phyloP scores from a whole-genome alignment of 129 eudicot species.

The Helianthus tuberosus region DNA sequence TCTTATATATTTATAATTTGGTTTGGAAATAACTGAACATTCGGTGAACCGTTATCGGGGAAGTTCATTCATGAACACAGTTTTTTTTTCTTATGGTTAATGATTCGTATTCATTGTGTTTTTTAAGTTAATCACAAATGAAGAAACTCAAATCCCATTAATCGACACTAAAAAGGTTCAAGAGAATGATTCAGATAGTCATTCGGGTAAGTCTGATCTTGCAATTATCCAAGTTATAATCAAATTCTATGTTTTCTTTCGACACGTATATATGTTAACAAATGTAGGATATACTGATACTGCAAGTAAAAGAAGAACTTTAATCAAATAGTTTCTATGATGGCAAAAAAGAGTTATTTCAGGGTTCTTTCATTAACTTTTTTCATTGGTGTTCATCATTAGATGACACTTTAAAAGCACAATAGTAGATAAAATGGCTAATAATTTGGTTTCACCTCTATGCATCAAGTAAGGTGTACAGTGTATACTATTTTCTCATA shows the following conservation, averaged over 20 bases:
- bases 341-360: slow-evolving; percentile 1
- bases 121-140: not conserved
- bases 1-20: too few species aligned
- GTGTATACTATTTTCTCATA: not conserved
- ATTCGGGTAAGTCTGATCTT: slow-evolving; percentile 38
- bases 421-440: not conserved
- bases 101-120: too few species aligned
- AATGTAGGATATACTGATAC: not conserved
- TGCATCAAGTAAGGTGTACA: not conserved
- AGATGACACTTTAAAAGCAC: not conserved
- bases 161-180: slow-evolving; percentile 25
- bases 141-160: slow-evolving; percentile 17
- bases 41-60: too few species aligned
- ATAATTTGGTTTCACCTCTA: not conserved
- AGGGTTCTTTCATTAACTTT: slow-evolving; percentile 2
- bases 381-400: too few species aligned
- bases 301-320: not conserved
- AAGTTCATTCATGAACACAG: too few species aligned
- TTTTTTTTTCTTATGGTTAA: too few species aligned
- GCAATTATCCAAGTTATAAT: not conserved
- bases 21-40: too few species aligned
- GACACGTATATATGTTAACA: not conserved
- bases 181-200: slow-evolving; percentile 33
- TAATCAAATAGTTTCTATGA: not conserved
- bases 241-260: not conserved